A percentile compares a stretch with the other conserved stretches of the same genome.
Conservation (phyloP, 352 stramenopile genomes). For the Globisporangium iwayamae region DNA sequence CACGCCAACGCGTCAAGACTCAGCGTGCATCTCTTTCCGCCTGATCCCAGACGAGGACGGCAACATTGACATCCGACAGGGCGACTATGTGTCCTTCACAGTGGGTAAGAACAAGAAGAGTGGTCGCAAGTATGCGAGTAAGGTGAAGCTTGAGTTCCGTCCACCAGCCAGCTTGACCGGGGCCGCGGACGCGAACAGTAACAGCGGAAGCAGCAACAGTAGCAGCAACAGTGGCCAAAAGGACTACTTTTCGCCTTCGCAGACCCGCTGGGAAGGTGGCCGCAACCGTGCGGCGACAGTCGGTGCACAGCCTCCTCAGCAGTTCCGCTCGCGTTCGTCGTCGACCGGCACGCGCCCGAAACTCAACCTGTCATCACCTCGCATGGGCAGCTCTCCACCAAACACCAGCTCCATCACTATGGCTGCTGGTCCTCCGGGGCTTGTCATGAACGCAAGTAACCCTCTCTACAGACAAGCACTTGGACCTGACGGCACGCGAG, state of each 20-base stretch:
- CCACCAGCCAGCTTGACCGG: constrained; percentile 56
- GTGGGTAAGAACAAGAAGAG: constrained; percentile 91
- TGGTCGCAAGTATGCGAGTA: constrained; percentile 84
- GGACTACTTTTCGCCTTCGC: constrained; percentile 52
- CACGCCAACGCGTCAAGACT: constrained; percentile 79
- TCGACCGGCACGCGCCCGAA: constrained; percentile 59
- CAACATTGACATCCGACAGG: constrained; percentile 79
- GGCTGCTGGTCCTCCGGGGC: constrained; percentile 32
- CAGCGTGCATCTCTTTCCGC: constrained; percentile 83
- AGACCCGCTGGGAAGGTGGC: constrained; percentile 45
- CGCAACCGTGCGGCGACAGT: constrained; percentile 56
- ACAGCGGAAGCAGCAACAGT: constrained; percentile 11
- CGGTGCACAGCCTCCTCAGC: constrained; percentile 30
- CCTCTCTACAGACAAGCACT: constrained; percentile 74
- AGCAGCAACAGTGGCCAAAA: constrained; percentile 43
- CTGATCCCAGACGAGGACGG: constrained; percentile 86
- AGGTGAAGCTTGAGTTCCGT: constrained; percentile 87
- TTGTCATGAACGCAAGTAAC: constrained; percentile 41
- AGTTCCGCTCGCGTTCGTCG: constrained; percentile 54
- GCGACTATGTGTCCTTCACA: constrained; percentile 87
- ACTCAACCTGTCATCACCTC: constrained; percentile 58
- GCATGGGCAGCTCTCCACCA: constrained; percentile 48
- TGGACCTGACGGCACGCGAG: constrained; percentile 73
- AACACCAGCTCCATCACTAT: constrained; percentile 19
- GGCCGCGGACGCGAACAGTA: constrained; percentile 16